Conservation (phyloP, 352 stramenopile species). For the Globisporangium okanoganense region DNA sequence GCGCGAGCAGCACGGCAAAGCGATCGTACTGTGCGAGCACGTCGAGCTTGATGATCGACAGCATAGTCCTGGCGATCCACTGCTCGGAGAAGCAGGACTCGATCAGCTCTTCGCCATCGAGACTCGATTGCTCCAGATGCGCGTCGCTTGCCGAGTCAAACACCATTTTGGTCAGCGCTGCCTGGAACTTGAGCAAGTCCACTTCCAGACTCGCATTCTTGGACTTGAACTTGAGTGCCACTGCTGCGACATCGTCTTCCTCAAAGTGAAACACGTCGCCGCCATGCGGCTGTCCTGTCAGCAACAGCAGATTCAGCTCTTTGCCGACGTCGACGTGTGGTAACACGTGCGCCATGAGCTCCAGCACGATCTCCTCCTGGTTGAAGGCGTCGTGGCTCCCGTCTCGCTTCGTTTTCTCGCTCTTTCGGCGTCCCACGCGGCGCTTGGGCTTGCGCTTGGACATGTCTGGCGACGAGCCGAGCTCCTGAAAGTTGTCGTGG, state of each 20-base stretch:
- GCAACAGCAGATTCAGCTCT: constrained; percentile 69
- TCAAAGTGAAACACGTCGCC: constrained; percentile 78
- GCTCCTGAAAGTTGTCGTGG: constrained; percentile 66
- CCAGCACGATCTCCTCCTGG: constrained; percentile 63
- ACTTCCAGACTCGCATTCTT: constrained; percentile 26
- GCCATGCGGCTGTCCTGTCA: constrained; percentile 31
- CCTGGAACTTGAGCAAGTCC: constrained; percentile 67
- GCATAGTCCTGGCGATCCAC: constrained; percentile 45
- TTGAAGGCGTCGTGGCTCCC: constrained; percentile 33
- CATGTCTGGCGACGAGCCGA: constrained; percentile 51
- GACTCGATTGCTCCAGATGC: constrained; percentile 26
- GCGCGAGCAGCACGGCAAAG: constrained; percentile 51
- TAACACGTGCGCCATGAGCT: constrained; percentile 69
- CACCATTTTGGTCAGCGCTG: constrained; percentile 42
- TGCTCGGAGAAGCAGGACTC: constrained; percentile 41
- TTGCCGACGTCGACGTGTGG: constrained; percentile 72
- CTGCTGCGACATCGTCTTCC: constrained; percentile 29
- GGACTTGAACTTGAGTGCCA: neutral
- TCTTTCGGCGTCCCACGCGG: constrained; percentile 52
- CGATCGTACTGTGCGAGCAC: constrained; percentile 54
- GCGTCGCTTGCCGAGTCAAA: constrained; percentile 23
- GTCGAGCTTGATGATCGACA: constrained; percentile 50
- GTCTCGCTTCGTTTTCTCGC: constrained; percentile 35
- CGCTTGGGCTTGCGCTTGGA: constrained; percentile 41
- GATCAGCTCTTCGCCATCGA: constrained; percentile 26